Base-by-base conservation (phyloP, 768 basidiomycete species). In the Calocybe gangraenosa region DNA sequence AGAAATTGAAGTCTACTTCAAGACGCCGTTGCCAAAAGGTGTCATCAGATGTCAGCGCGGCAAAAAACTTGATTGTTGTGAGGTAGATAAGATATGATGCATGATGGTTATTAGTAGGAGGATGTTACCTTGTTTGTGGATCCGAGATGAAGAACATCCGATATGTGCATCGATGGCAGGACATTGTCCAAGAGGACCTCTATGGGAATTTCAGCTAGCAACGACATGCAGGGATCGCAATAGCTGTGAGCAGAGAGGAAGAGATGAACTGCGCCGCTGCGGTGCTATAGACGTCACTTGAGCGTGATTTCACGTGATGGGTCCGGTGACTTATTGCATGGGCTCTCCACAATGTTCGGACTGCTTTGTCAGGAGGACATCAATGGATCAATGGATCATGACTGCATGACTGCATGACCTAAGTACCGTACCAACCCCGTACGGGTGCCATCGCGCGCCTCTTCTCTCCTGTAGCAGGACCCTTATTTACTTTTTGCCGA, bases 171-270 rank as follows among this genome's bases (percentile, higher is more conserved):
- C 7, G 62, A 55, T 17, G 83, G 81, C 5, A 89, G 65, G 3
- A 94, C 48, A 51, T 85, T 76, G 60, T 93, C 90, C 18, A 89
- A 63, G 22, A 92, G 60, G n/a, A 92, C 67, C 61, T 94, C 91
- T 19, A 84, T 59, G 2, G 92, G 91, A 13, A 92, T 55, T 44
- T 81, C 73, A 17, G 69, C 52, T 20, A 86, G 53, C 22, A 49
- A 41, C 11, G 60, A 48, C 73, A 77, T 77, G 46, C 52, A 55
- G 40, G 47, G 13, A 39, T 47, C 43, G 34, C 7, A 35, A 14
- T 8, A 31, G 30, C 8, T 8, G 30, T 8, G 8, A 31, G 14
- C 8, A 31, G 30, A 31, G 14, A 31, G 30, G n/a, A n/a, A n/a
- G n/a, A n/a, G n/a, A n/a, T n/a, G n/a, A n/a, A n/a, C n/a, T n/a